Base-by-base conservation (phyloP, 2,329 filamentous ascomycete species). In the Leptographium radiaticola region DNA sequence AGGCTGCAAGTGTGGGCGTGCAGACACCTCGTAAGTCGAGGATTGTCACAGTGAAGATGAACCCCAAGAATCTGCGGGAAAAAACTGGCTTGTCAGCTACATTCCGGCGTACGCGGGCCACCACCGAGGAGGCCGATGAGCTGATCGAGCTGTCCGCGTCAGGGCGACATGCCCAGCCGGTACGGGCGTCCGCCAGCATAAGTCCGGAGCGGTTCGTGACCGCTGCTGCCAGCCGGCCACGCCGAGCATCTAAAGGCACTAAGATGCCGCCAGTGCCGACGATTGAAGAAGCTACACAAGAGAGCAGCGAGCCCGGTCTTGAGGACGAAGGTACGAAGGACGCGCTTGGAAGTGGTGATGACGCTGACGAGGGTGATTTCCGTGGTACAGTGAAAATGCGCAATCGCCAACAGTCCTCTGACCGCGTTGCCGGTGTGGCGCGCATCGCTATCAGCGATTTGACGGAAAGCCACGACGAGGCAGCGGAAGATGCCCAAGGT, bases 141-240 rank as follows among this genome's bases (percentile, higher is more conserved):
- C 71, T 81, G 8, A 64, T 81, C 6, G 78, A 83, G 60, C 68
- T 84, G 15, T 77, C 80, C 7, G 77, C 72, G 59, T 83, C 80
- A 9, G 81, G 80, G n/a, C 74, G 71, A 54, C 80, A 84, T 58
- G 74, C 72, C 20, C 70, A 71, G 43, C 63, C 70, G 2, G 67
- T 73, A 34, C 70, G 75, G 42, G 68, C 68, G 18, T 73, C 74
- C 44, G 77, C 77, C 53, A 82, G 77, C 59, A 72, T 69, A 59
- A 81, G 77, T 56, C 80, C 80, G 0, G 80, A 84, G 58, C 62
- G 66, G 15, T 71, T 72, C 33, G 65, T 59, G 11, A 68, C 66
- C 2, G 53, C 49, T 8, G 49, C 49, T 2, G 10, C 13, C 6
- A 38, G 51, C 4, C 68, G 76, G 56, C 66, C 72, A 6, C 75